Evolutionary conservation across 106 monocot species (phyloP).

Genomic region (Acorus calamus): DNA sequence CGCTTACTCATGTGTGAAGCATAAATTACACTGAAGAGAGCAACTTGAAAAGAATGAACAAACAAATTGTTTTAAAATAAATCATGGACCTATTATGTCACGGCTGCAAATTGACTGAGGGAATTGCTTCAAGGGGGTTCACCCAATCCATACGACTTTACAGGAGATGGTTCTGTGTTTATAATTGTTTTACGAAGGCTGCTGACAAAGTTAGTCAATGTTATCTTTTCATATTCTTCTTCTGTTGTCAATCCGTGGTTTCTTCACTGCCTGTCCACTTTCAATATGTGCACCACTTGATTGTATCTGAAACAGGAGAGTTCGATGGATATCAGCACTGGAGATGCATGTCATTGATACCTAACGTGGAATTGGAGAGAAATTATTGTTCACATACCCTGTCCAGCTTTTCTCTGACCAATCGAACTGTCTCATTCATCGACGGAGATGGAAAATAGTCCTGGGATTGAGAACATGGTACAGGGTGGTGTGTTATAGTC

Average conservation of each 20-base stretch:
- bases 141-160: too few relatives aligned
- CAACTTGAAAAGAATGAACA: too few relatives aligned
- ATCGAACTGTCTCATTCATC: slow-evolving; percentile 77
- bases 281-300: slow-evolving; percentile 20
- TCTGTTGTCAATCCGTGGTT: slow-evolving; percentile 40
- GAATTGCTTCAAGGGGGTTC: too few relatives aligned
- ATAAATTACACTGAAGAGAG: too few relatives aligned
- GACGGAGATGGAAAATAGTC: slow-evolving; percentile 74
- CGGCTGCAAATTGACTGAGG: too few relatives aligned
- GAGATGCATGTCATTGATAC: background rate
- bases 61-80: too few relatives aligned
- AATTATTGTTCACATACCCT: slow-evolving; percentile 30
- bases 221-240: slow-evolving; percentile 51
- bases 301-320: slow-evolving; percentile 46
- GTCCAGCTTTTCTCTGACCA: slow-evolving; percentile 86
- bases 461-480: slow-evolving; percentile 23
- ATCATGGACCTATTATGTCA: too few relatives aligned
- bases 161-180: too few relatives aligned
- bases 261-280: slow-evolving; percentile 30
- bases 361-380: background rate
- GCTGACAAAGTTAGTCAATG: too few relatives aligned
- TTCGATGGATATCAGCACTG: background rate
- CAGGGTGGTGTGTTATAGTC: too few relatives aligned
- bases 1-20: too few relatives aligned
- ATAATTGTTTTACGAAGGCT: too few relatives aligned